Evolutionary conservation across 106 monocot species (phyloP).

Genomic region (Agapanthus africanus): DNA sequence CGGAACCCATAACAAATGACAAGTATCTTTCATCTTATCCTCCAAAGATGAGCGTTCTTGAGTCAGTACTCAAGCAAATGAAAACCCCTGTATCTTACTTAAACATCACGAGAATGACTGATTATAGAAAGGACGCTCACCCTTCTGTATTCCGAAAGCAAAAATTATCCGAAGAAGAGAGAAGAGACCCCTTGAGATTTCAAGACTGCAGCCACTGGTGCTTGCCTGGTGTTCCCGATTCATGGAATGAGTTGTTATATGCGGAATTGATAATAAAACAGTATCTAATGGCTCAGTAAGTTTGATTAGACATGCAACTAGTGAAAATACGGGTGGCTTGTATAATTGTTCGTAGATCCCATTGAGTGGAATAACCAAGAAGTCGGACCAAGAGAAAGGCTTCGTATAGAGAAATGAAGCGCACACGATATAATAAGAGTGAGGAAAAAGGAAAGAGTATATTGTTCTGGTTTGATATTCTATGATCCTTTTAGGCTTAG

Average conservation of each 20-base stretch:
- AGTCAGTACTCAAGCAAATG: slow-evolving; percentile 60
- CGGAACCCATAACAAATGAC: slow-evolving; percentile 66
- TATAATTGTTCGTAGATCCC: too few species aligned
- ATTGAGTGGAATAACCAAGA: too few species aligned
- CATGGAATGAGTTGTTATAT: slow-evolving; percentile 92
- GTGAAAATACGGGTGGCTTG: too few species aligned
- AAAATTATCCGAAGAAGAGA: slow-evolving; percentile 37
- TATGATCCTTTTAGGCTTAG: too few species aligned
- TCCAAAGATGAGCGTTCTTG: slow-evolving; percentile 54
- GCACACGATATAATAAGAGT: too few species aligned
- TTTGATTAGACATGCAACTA: too few species aligned
- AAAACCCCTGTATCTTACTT: slow-evolving; percentile 65
- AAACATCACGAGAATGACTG: slow-evolving; percentile 91
- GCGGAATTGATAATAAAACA: slow-evolving; percentile 66
- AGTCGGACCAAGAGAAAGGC: too few species aligned
- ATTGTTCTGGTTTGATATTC: too few species aligned
- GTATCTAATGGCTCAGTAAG: slow-evolving; percentile 23
- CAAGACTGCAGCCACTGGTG: slow-evolving; percentile 99
- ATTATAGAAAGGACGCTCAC: slow-evolving; percentile 89
- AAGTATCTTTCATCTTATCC: slow-evolving; percentile 65
- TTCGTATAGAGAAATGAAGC: too few species aligned
- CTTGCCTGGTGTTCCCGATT: slow-evolving; percentile 89
- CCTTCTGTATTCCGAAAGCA: slow-evolving; percentile 75
- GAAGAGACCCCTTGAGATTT: slow-evolving; percentile 28
- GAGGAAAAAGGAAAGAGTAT: too few species aligned